Evolutionary conservation across 2,329 filamentous ascomycete genomes (phyloP), one percentile per base, ranked within the genome.

Genomic region (Aspergillus sp.): DNA sequence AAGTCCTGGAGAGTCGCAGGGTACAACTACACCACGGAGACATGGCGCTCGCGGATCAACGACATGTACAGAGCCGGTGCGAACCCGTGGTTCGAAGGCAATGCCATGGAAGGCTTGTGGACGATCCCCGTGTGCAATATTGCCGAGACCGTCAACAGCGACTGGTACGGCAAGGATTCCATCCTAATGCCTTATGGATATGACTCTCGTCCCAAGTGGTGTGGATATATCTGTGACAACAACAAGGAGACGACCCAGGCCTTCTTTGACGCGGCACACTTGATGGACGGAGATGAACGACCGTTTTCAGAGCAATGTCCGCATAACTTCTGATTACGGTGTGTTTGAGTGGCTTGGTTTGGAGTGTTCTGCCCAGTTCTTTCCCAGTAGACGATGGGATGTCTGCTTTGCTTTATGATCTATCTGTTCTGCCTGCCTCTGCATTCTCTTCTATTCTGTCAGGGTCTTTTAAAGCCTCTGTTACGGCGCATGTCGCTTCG

Each of bases 61-160:
- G 44, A 46, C 13, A 46, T 46, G 24, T 46, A 33, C 44, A 16
- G 44, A 24, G 17, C 26, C 13, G 44, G 44, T 16, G n/a, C 30
- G 11, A 46, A 46, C 26, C 44, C 44, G 1, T 46, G 44, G 44
- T 46, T 32, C 30, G 44, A 46, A n/a, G 24, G 26, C 20, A 46
- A 30, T 16, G 30, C 24, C 2, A 46, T 46, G 44, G 44, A 46
- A 36, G 44, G 44, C 3, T 19, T 46, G 26, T 46, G 44, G 44
- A 46, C 44, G 26, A 46, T 46, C 17, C 44, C 44, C 44, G 44
- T 46, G 7, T 46, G 44, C 17, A 20, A 46, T 46, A 46, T 46
- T 26, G 16, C 24, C 13, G n/a, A 30, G 16, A 46, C 44, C 8
- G 44, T 46, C 14, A 24, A 32, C 17, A 35, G 30, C 36, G 44